Conservation (phyloP, 345 rosid genomes). For the Firmiana major region DNA sequence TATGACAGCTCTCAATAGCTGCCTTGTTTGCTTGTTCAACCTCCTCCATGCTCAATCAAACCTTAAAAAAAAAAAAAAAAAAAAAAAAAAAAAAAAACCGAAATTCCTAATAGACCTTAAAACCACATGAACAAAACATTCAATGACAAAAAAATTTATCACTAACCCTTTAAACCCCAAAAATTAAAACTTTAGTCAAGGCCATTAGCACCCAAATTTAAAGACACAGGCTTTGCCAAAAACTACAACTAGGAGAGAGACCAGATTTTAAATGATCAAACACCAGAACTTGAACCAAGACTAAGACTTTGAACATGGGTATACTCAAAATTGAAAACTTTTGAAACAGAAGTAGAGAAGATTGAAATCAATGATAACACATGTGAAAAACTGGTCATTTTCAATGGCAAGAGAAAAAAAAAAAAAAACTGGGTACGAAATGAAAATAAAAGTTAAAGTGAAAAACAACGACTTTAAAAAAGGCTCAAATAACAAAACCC, state of each 20-base stretch:
- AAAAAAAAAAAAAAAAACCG: background rate
- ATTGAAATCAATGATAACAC: conserved; percentile 21
- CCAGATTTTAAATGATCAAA: background rate
- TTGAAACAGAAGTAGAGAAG: conserved; percentile 1
- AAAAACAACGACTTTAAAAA: background rate
- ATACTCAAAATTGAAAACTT: conserved; percentile 7
- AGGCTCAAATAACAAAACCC: conserved; percentile 2
- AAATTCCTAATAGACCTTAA: background rate
- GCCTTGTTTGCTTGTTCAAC: conserved; percentile 48
- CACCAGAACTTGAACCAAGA: conserved; percentile 11
- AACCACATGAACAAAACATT: conserved; percentile 14
- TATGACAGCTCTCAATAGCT: conserved; percentile 54
- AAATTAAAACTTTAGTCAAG: conserved; percentile 7
- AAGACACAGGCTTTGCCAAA: background rate
- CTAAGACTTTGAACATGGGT: conserved; percentile 3
- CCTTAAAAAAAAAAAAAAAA: background rate
- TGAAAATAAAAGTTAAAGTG: background rate
- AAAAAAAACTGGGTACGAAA: background rate
- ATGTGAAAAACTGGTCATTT: background rate
- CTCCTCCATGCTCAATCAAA: conserved; percentile 37
- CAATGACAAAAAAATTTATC: background rate
- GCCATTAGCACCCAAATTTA: background rate
- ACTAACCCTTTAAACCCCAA: conserved; percentile 1
- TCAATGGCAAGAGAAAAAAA: background rate
- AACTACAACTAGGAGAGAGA: background rate